phyloP scores from a whole-genome alignment of 192 early-diverging fungal genomes.

The Spinellus fusiger region DNA sequence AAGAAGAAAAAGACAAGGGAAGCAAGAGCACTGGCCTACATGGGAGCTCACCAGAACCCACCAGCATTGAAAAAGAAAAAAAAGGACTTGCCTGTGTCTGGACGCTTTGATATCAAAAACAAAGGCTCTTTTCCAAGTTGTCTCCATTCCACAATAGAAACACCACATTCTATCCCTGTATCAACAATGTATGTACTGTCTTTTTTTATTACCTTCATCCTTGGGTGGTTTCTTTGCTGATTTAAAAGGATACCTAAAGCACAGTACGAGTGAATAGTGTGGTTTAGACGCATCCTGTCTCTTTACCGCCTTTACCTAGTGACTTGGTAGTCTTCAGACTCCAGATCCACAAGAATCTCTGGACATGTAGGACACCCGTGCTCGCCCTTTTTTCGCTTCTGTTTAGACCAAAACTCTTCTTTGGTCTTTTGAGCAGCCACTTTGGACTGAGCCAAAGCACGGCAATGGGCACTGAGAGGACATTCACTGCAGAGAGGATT shows the following conservation, averaged over 20 bases:
- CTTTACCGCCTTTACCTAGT: conserved; percentile 4
- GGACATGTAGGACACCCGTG: conserved; percentile 9
- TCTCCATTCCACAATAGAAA: conserved; percentile 44
- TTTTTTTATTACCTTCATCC: conserved; percentile 44
- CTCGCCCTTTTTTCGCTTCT: not conserved
- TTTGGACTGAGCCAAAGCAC: conserved; percentile 53
- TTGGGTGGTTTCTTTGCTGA: conserved; percentile 51
- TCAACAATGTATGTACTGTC: too few species aligned
- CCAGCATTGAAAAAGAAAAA: conserved; percentile 4
- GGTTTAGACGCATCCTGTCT: not conserved
- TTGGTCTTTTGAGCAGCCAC: not conserved
- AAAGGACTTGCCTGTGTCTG: conserved; percentile 34
- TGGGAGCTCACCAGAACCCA: conserved; percentile 27
- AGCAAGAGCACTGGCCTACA: too few species aligned
- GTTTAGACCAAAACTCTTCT: conserved; percentile 1
- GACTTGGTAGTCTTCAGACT: conserved; percentile 18
- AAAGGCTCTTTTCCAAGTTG: not conserved
- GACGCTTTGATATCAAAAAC: conserved; percentile 52
- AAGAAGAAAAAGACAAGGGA: not conserved
- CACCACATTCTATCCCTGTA: conserved; percentile 52
- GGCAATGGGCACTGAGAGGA: conserved; percentile 52
- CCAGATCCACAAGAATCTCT: not conserved
- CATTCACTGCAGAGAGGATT: conserved; percentile 58
- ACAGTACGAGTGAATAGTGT: too few species aligned
- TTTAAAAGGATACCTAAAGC: conserved; percentile 52